These are phyloP conservation scores for Ephemerocybe angulata DNA, from an alignment of 768 basidiomycete genomes.

Conservation along the genomic window DNA sequence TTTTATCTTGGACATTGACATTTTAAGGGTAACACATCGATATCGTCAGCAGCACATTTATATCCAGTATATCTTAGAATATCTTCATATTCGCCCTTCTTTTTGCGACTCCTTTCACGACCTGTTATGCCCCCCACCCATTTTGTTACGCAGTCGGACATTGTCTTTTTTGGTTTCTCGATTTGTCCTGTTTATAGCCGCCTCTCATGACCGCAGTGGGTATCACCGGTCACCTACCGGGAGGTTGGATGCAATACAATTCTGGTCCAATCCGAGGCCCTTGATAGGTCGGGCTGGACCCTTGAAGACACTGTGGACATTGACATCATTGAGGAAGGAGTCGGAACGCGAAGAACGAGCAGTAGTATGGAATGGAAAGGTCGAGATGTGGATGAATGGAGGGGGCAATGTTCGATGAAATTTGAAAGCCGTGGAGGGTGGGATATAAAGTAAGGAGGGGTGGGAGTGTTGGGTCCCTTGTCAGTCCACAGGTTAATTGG, in stretches of 20 bases:
- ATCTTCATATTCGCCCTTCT: background rate
- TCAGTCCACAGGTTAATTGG: background rate
- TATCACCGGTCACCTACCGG: no score
- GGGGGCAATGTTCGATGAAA: background rate
- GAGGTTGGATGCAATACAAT: background rate
- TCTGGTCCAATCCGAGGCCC: background rate
- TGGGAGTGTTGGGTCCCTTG: background rate
- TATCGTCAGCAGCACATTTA: no score
- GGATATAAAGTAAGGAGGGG: background rate
- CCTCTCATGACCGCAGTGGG: no score
- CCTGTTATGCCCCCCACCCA: background rate
- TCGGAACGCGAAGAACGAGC: background rate
- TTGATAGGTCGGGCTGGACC: background rate
- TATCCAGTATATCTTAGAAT: background rate
- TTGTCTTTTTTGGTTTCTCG: background rate
- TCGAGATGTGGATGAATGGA: background rate
- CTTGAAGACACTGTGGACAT: background rate
- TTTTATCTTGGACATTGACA: slow-evolving; percentile 12
- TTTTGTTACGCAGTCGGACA: slow-evolving; percentile 3
- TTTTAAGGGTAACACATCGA: background rate
- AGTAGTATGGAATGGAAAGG: background rate
- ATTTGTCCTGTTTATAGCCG: background rate
- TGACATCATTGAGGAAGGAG: background rate
- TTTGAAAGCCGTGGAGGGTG: background rate
- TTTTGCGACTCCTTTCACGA: background rate